Percentiles rank a stretch among this genome's conserved stretches.
These are phyloP conservation scores for Penicillium ochrochloron DNA, from an alignment of 495 filamentous ascomycete genomes.

Conservation along the genomic window DNA sequence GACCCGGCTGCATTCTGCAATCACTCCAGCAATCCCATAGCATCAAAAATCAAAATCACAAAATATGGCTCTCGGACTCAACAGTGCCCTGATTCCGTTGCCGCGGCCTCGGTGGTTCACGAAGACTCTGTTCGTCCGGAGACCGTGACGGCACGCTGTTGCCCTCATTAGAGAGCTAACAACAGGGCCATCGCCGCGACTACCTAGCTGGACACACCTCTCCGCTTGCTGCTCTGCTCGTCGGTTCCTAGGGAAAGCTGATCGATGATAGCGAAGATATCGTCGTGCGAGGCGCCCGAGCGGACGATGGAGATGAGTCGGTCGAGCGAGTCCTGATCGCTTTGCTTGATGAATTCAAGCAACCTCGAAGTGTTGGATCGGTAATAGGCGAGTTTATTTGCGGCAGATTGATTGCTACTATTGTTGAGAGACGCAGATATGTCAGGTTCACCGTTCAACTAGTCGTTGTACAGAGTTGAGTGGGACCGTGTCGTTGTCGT, in stretches of 20 bases:
- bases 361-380: slow-evolving; percentile 37
- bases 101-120: not conserved
- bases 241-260: slow-evolving; percentile 3
- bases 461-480: not conserved
- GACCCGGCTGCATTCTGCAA: not conserved
- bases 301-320: slow-evolving; percentile 40
- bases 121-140: not conserved
- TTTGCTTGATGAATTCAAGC: slow-evolving; percentile 33
- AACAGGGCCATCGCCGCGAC: not conserved
- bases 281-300: slow-evolving; percentile 37
- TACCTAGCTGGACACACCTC: not conserved
- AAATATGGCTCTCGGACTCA: too few relatives aligned
- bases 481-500: not conserved
- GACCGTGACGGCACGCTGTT: not conserved
- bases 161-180: not conserved
- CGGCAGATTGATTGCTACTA: not conserved
- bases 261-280: slow-evolving; percentile 35
- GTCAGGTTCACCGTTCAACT: not conserved
- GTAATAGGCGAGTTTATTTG: slow-evolving; percentile 31
- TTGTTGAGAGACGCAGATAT: not conserved
- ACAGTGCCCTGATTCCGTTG: too few relatives aligned
- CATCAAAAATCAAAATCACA: too few relatives aligned
- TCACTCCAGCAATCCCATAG: too few relatives aligned
- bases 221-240: not conserved
- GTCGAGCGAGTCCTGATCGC: slow-evolving; percentile 30